Percentiles rank a stretch among this genome's conserved stretches.
Conservation (phyloP, 768 basidiomycete species). For the Termitomyces eurrhizus region DNA sequence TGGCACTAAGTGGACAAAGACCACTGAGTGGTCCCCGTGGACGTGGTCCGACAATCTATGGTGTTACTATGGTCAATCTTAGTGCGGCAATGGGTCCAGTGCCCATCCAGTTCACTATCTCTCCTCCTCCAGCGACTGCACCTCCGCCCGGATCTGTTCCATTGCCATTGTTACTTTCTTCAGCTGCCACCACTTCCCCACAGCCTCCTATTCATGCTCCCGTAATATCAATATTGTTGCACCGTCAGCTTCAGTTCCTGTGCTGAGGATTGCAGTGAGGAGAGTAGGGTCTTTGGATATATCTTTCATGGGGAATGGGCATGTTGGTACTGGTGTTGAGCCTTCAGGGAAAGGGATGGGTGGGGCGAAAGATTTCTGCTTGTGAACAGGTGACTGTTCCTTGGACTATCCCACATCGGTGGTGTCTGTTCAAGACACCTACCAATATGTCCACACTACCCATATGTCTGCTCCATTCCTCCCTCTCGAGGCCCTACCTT, state of each 20-base stretch:
- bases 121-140: conserved; percentile 34
- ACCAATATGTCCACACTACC: no score
- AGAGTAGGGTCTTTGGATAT: conserved; percentile 10
- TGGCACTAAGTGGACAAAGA: no score
- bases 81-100: conserved; percentile 49
- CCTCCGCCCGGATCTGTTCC: conserved; percentile 11
- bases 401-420: no score
- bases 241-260: no score
- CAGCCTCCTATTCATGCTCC: not conserved
- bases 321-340: not conserved
- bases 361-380: no score
- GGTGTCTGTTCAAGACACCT: no score
- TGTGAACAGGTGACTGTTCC: no score
- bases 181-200: not conserved
- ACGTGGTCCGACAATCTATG: no score
- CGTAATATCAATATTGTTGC: not conserved
- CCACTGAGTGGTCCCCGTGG: no score
- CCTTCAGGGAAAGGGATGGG: conserved; percentile 6
- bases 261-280: conserved; percentile 3
- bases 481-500: no score
- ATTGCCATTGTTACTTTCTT: conserved; percentile 6
- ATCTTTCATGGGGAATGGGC: not conserved
- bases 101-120: conserved; percentile 54
- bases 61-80: conserved; percentile 50
- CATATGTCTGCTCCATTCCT: no score